Base-by-base conservation (phyloP, 2,329 filamentous ascomycete species). In the Coleophoma crateriformis region DNA sequence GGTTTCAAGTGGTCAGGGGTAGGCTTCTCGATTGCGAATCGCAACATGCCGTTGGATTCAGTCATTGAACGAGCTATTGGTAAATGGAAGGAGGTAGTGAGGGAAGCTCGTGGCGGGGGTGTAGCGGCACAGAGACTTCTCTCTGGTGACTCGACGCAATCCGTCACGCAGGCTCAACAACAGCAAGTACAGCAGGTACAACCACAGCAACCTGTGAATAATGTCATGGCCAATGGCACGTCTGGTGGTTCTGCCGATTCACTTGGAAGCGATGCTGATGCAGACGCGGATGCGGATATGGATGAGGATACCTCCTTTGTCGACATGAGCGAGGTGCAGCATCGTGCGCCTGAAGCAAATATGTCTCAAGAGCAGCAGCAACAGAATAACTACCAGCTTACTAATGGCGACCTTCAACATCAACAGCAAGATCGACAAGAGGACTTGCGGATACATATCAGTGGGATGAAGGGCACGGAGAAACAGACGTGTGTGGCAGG, bases 31-130 rank as follows among this genome's bases (percentile, higher is more conserved):
- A 47, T 77, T 2, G 70, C 77, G 33, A 78, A 83, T 57, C 69
- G 72, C 1, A 72, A 79, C 46, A 54, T 73, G 5, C 79, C 82
- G 53, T 62, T 84, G 1, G 70, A 70, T 51, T 72, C 73, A 0
- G 61, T 80, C 35, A 73, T 83, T 6, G 67, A 76, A 7, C 68
- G 70, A n/a, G 75, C 75, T 2, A 82, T 85, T 50, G 75, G 78
- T 40, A 71, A 79, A 32, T 85, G 82, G 82, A 85, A 82, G 65
- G 71, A 68, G 4, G 78, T 84, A 14, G 76, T 85, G 12, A 67
- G 72, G n/a, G 73, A 77, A 6, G 69, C 73, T 2, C 71, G 78
- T 38, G 68, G 67, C 4, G 63, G 54, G 14, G 76, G 78, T 15
- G 71, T 82, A 67, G 66, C 66, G 45, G 69, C 71, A 3, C 81